A percentile compares a stretch with the other conserved stretches of the same genome.
Evolutionary conservation across 805 yeast species (phyloP).

Genomic region (Zygotorulaspora chibaensis): DNA sequence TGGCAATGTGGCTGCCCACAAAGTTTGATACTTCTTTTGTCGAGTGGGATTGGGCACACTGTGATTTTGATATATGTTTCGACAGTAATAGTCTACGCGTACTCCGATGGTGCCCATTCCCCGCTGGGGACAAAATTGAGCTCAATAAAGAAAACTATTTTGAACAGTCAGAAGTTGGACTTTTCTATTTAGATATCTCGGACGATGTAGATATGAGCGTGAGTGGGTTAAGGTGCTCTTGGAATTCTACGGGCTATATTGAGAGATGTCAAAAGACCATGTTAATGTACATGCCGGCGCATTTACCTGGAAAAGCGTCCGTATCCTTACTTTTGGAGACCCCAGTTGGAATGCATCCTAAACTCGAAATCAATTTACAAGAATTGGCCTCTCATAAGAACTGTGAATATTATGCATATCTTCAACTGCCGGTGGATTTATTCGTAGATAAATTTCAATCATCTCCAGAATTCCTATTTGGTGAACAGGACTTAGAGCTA

Average conservation of each 20-base stretch:
- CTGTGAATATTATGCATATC: conserved; percentile 44
- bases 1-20: conserved; percentile 2
- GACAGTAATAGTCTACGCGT: conserved; percentile 11
- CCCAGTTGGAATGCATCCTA: conserved; percentile 41
- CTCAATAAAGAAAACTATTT: conserved; percentile 4
- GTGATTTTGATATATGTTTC: conserved; percentile 10
- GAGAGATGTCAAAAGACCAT: conserved; percentile 31
- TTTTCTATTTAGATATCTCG: conserved; percentile 25
- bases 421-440: conserved; percentile 43
- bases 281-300: conserved; percentile 20
- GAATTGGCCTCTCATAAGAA: conserved; percentile 8
- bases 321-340: conserved; percentile 11
- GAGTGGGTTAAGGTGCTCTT: conserved; percentile 29
- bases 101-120: conserved; percentile 19
- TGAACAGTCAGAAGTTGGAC: conserved; percentile 26
- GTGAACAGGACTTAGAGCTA: conserved; percentile 53
- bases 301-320: conserved; percentile 2
- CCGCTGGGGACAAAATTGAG: conserved; percentile 4
- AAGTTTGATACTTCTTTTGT: not conserved
- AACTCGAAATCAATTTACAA: conserved; percentile 20
- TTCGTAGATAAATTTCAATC: conserved; percentile 57
- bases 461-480: conserved; percentile 43
- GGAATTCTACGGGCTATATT: conserved; percentile 18
- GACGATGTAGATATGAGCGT: conserved; percentile 24
- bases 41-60: conserved; percentile 5